Evolutionary conservation across 2,329 filamentous ascomycete species (phyloP).

Genomic region (Hymenoscyphus infarciens): DNA sequence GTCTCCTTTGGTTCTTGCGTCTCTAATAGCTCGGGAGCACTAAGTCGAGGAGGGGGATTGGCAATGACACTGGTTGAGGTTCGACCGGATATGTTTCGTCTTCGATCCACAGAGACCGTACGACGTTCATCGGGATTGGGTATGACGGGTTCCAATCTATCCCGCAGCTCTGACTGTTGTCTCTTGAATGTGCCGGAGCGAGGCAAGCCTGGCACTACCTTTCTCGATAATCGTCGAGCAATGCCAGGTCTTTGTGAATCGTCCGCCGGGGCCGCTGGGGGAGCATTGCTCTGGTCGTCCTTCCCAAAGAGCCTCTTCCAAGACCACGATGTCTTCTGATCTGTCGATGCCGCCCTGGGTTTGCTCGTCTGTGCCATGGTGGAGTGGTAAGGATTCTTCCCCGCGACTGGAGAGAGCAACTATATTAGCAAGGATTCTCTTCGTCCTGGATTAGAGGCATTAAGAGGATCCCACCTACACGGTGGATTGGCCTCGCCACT

Average conservation of each 20-base stretch:
- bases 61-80: constrained; percentile 26
- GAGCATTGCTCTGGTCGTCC: constrained; percentile 23
- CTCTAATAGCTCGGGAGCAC: constrained; percentile 34
- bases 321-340: constrained; percentile 32
- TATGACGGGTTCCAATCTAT: constrained; percentile 65
- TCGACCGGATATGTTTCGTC: constrained; percentile 24
- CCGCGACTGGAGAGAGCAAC: constrained; percentile 15
- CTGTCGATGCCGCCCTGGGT: constrained; percentile 28
- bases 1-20: constrained; percentile 21
- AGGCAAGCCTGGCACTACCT: constrained; percentile 75
- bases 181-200: constrained; percentile 76
- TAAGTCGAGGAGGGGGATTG: constrained; percentile 23
- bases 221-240: constrained; percentile 39
- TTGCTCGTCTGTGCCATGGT: constrained; percentile 32
- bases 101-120: constrained; percentile 63
- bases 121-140: constrained; percentile 65
- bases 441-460: constrained; percentile 1
- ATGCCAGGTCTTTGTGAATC: constrained; percentile 26
- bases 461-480: constrained; percentile 16
- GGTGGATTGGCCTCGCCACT: constrained; percentile 9
- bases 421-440: constrained; percentile 22
- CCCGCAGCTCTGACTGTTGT: constrained; percentile 75
- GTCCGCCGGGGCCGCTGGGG: constrained; percentile 21
- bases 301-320: constrained; percentile 35
- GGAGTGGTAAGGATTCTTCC: constrained; percentile 22